Base-by-base conservation (phyloP, 2,329 filamentous ascomycete species). In the Fusarium buharicum region DNA sequence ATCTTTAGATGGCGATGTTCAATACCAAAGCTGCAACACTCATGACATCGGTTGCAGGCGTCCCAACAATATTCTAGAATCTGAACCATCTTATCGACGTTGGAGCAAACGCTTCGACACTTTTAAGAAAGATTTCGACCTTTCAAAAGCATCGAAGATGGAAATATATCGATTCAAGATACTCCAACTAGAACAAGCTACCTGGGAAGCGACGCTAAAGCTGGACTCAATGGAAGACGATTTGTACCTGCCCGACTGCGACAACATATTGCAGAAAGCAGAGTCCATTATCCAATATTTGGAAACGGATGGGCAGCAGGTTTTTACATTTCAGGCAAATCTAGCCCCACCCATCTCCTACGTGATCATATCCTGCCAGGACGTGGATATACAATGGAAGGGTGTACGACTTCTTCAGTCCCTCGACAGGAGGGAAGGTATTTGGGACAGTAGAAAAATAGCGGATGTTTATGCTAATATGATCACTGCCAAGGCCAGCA, bases 401-500 rank as follows among this genome's bases (percentile, higher is more conserved):
- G 56, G 30, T 1, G 52, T 62, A 3, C 14, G 41, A 1, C 38
- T 62, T 11, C 10, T 62, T 0, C 39, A 59, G 1, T 16, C 34
- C 4, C 16, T 54, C 3, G 37, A 36, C 2, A 36, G 59, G 24
- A 37, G 43, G 6, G 59, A 62, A 1, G 59, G 58, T 1, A 34
- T 62, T n/a, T 62, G 59, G 58, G 59, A 62, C 18, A 62, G 59
- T 10, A 41, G n/a, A 4, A 52, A 31, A 17, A 34, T 62, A 34
- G 59, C 59, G 2, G 48, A 59, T 2, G 28, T 62, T 0, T 62
- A 62, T 6, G 37, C 49, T 4, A 12, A 34, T 0, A 59, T 59
- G 55, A 59, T 59, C 1, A 59, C 13, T n/a, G 56, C 56, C 1
- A 59, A 39, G 3, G 4, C 16, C 1, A 59, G 38, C 0, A 47